These are phyloP conservation scores for Elasticomyces elasticus DNA, from an alignment of 495 filamentous ascomycete species.

Conservation along the genomic window DNA sequence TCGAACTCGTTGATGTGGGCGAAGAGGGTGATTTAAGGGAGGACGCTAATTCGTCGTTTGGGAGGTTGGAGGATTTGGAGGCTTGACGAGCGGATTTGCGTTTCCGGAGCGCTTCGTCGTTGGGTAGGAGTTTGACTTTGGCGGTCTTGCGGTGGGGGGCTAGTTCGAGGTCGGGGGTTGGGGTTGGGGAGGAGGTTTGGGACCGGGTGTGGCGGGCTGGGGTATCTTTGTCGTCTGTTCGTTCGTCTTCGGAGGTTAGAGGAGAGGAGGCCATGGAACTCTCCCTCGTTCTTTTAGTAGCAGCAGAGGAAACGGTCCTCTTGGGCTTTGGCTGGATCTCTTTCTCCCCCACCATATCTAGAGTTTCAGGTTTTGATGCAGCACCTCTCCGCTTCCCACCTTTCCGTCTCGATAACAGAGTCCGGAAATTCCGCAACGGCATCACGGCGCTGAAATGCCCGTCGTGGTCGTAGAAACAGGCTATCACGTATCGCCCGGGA, in stretches of 20 bases:
- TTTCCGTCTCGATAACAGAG: slow-evolving; percentile 26
- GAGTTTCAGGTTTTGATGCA: no score
- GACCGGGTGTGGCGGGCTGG: slow-evolving; percentile 42
- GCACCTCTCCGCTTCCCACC: no score
- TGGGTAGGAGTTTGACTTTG: slow-evolving; percentile 71
- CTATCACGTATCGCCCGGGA: slow-evolving; percentile 70
- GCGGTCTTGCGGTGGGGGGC: slow-evolving; percentile 68
- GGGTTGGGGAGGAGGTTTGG: slow-evolving; percentile 36
- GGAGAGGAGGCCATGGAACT: no score
- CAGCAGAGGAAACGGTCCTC: no score
- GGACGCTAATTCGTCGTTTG: slow-evolving; percentile 36
- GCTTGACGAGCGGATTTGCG: slow-evolving; percentile 42
- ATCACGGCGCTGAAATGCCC: slow-evolving; percentile 56
- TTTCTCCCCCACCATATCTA: no score
- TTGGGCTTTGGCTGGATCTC: slow-evolving; percentile 11
- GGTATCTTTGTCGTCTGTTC: slow-evolving; percentile 28
- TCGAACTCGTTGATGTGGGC: slow-evolving; percentile 55
- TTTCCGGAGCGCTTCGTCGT: slow-evolving; percentile 60
- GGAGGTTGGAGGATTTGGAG: slow-evolving; percentile 19
- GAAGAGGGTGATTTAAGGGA: slow-evolving; percentile 76
- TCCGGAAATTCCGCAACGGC: slow-evolving; percentile 27
- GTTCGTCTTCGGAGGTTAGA: slow-evolving; percentile 30
- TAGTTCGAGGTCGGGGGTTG: slow-evolving; percentile 47
- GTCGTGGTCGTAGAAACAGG: slow-evolving; percentile 68
- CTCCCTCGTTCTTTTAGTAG: no score